Conservation (phyloP, 345 rosid genomes). For the Pseudoturritis turrita region DNA sequence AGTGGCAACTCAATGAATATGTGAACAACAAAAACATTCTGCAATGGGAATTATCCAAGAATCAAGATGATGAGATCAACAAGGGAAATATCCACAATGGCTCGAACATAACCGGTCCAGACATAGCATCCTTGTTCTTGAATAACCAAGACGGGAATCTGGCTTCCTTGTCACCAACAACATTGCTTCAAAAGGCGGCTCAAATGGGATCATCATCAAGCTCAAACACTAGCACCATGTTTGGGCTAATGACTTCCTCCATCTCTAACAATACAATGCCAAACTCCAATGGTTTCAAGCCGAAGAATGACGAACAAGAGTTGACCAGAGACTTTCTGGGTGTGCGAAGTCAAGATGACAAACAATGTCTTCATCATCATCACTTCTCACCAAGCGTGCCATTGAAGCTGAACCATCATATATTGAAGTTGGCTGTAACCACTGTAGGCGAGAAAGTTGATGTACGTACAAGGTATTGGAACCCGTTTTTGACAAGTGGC, state of each 20-base stretch:
- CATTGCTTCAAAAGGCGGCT: conserved; percentile 66
- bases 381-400: conserved; percentile 23
- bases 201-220: conserved; percentile 56
- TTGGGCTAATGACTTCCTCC: conserved; percentile 27
- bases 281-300: not conserved
- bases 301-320: not conserved
- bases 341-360: conserved; percentile 32
- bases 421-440: conserved; percentile 31
- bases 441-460: conserved; percentile 20
- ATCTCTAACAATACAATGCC: not conserved
- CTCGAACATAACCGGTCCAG: not conserved
- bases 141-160: not conserved
- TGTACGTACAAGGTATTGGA: no score
- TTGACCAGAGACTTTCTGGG: conserved; percentile 61
- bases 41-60: not conserved
- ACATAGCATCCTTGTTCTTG: not conserved
- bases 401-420: conserved; percentile 31
- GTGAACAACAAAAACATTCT: not conserved
- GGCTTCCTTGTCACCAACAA: conserved; percentile 56
- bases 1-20: not conserved
- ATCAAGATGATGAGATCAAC: conserved; percentile 6
- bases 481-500: no score
- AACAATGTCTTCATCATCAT: not conserved
- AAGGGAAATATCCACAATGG: not conserved
- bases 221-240: not conserved